These are phyloP conservation scores for Scleroderma bovista DNA, from an alignment of 768 basidiomycete genomes.

Conservation along the genomic window DNA sequence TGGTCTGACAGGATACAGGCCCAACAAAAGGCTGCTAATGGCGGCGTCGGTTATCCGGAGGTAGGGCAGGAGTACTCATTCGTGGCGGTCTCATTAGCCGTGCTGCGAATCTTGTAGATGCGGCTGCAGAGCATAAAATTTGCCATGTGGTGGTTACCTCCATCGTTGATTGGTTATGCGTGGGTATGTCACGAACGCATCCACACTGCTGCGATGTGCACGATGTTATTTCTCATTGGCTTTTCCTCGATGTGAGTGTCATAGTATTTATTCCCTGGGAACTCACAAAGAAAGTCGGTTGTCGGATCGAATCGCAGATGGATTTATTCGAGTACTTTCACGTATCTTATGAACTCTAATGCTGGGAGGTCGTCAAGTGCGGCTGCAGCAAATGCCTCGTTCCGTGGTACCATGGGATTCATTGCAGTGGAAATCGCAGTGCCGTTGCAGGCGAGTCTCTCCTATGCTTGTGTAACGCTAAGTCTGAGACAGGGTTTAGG, in stretches of 20 bases:
- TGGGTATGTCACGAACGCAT: conserved; percentile 68
- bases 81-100: not conserved
- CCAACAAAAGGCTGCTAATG: conserved; percentile 42
- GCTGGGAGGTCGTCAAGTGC: conserved; percentile 74
- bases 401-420: conserved; percentile 66
- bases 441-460: conserved; percentile 49
- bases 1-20: conserved; percentile 50
- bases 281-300: too few relatives aligned
- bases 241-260: conserved; percentile 63
- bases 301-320: conserved; percentile 32
- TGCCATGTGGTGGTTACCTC: conserved; percentile 51
- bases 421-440: conserved; percentile 70
- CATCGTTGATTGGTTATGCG: conserved; percentile 60
- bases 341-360: conserved; percentile 88
- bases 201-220: conserved; percentile 64
- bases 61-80: conserved; percentile 28
- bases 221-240: conserved; percentile 69
- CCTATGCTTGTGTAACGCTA: not conserved
- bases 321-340: conserved; percentile 68
- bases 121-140: conserved; percentile 61
- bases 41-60: conserved; percentile 57
- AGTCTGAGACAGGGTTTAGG: conserved; percentile 31
- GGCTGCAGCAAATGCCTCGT: conserved; percentile 68
- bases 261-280: too few relatives aligned
- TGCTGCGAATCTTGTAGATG: conserved; percentile 42